phyloP scores from a whole-genome alignment of 371 early-diverging fungal genomes.

The Rhizopus microsporus region DNA sequence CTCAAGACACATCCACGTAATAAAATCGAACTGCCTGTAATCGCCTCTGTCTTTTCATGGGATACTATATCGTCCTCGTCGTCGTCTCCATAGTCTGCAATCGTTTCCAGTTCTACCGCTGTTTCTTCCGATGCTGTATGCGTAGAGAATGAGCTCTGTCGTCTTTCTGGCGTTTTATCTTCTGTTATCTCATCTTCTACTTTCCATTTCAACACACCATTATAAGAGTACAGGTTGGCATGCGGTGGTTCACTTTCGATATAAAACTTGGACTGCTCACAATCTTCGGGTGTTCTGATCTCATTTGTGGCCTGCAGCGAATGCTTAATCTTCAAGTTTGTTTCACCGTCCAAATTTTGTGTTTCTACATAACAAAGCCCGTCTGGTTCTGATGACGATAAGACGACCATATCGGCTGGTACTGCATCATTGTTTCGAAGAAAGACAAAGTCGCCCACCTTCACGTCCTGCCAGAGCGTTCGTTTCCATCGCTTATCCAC shows the following conservation, averaged over 20 bases:
- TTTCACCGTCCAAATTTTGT: slow-evolving; percentile 87
- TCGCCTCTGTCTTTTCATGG: slow-evolving; percentile 65
- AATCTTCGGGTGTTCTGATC: slow-evolving; percentile 51
- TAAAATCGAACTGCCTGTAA: slow-evolving; percentile 81
- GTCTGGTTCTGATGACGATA: slow-evolving; percentile 67
- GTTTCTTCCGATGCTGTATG: neutral
- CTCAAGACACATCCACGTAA: slow-evolving; percentile 91
- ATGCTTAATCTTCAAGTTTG: slow-evolving; percentile 73
- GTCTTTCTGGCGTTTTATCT: slow-evolving; percentile 2
- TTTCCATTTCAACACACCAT: slow-evolving; percentile 68
- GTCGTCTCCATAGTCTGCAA: slow-evolving; percentile 20
- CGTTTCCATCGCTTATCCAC: slow-evolving; percentile 52
- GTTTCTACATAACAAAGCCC: slow-evolving; percentile 83
- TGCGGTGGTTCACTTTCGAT: slow-evolving; percentile 86
- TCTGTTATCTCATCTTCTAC: slow-evolving; percentile 21
- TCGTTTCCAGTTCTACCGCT: slow-evolving; percentile 8
- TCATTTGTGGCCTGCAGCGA: slow-evolving; percentile 52
- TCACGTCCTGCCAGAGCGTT: slow-evolving; percentile 79
- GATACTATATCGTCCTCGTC: slow-evolving; percentile 31
- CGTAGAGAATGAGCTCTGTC: neutral
- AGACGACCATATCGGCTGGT: slow-evolving; percentile 82
- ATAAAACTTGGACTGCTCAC: slow-evolving; percentile 57
- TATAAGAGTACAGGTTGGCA: slow-evolving; percentile 76
- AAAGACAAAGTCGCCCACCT: slow-evolving; percentile 91
- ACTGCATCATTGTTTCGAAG: slow-evolving; percentile 88